Evolutionary conservation across 768 basidiomycete genomes (phyloP), one percentile per base, ranked within the genome.

Genomic region (Boletus insuetus): DNA sequence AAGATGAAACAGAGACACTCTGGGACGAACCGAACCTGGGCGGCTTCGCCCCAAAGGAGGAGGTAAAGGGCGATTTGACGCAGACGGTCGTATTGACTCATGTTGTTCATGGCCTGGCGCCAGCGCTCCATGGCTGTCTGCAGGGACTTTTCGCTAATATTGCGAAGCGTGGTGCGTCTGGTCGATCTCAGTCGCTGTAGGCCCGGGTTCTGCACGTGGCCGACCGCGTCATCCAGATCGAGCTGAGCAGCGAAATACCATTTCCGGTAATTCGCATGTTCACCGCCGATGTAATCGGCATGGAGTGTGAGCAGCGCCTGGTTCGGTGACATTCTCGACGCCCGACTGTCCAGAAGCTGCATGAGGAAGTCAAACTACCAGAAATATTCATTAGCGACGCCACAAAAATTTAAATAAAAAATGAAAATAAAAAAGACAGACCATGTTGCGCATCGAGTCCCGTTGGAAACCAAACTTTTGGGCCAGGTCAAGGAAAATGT

Each of bases 241-340:
- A 99, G 85, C 72, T 99, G 97, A 19, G 96, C 94, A 29, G 96
- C 97, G 72, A 98, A 99, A 76, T 99, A 99, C 97, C 97, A 98
- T 76, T 98, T 98, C 58, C 97, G 91, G 75, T 98, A 98, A 77
- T 98, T 98, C 47, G 97, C 93, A 65, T 98, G 89, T 71, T 96
- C 91, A 4, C 97, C 97, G 20, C 97, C 97, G 64, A 99, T 98
- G 73, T 98, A 99, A 71, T 98, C 97, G 54, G 96, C 97, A 65
- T 99, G 97, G 3, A 99, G 81, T 0, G 95, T 98, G 51, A 97
- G 79, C 22, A 98, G 77, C 1, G 97, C 97, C 69, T 96, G 93
- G 68, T 93, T 90, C 11, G 97, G 95, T 0, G 93, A 87, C 96
- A 98, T 98, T 42, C 97, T 85, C 4, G 95, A 98, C 4, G 96